Percentiles rank a stretch among this genome's conserved stretches.
phyloP scores from a whole-genome alignment of 164 flowering plant species.

The Amborella trichopoda region DNA sequence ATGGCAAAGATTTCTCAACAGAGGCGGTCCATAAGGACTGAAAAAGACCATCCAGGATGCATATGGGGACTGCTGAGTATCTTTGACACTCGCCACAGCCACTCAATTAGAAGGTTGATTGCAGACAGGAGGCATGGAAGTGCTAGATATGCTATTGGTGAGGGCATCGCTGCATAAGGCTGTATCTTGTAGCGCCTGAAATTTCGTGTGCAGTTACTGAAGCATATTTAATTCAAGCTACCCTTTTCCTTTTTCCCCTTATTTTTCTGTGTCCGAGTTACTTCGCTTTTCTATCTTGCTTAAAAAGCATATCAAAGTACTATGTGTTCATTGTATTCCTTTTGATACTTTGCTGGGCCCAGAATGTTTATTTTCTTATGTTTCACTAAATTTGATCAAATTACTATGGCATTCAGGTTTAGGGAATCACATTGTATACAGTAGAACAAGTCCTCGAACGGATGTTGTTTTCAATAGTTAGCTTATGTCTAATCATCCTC shows the following conservation, averaged over 20 bases:
- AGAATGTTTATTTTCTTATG: no score
- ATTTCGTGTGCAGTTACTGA: background rate
- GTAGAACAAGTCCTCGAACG: no score
- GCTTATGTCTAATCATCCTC: no score
- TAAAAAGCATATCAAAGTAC: no score
- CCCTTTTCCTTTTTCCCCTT: background rate
- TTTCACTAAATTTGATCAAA: no score
- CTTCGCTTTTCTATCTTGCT: background rate
- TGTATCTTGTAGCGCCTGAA: background rate
- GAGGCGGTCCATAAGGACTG: constrained; percentile 23
- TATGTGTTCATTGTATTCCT: no score
- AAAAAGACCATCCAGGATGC: constrained; percentile 55
- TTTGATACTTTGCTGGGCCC: no score
- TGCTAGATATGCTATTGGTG: constrained; percentile 30
- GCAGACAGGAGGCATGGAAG: constrained; percentile 34
- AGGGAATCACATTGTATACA: no score
- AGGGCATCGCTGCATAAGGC: constrained; percentile 1
- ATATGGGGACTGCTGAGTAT: constrained; percentile 65
- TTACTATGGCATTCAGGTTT: no score
- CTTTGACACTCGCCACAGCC: constrained; percentile 65
- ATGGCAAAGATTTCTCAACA: constrained; percentile 52
- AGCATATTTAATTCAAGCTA: background rate
- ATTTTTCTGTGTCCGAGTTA: background rate
- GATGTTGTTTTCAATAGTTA: no score
- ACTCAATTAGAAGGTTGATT: constrained; percentile 39